Base-by-base conservation (phyloP, 352 stramenopile species). In the Phytophthora sp. region DNA sequence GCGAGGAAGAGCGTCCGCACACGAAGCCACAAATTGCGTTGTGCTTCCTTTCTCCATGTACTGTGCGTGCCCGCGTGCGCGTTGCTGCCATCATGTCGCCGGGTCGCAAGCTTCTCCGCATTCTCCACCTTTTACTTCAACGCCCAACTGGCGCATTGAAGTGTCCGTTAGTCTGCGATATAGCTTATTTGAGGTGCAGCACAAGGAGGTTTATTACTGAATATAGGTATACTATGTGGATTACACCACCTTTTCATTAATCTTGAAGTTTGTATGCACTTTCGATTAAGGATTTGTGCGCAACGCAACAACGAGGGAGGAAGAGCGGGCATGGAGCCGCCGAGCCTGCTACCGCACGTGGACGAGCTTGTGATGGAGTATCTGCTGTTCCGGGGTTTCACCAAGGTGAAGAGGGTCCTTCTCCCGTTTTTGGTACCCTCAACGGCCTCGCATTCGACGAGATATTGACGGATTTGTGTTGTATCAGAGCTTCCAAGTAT, bases 291-390 rank as follows among this genome's bases (percentile, higher is more conserved):
- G 47, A 66, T 46, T 58, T 35, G 63, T n/a, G 45, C 15, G 26
- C 57, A 76, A 75, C 61, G 35, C 44, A 38, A 67, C 36, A 46
- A 71, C 57, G 26, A 55, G 18, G 30, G 30, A 69, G 36, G 30
- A 54, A 64, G 29, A 47, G 39, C 20, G 45, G 67, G 30, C 7
- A 77, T 80, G 69, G 54, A 77, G 51, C 56, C 78, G 30, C 68
- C 73, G 47, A 78, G 67, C 45, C 66, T 91, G 23, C 69, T 94
- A 45, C 80, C 86, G 63, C 84, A 90, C 66, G 84, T 94, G 52
- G 86, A 93, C 57, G 86, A 94, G 72, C 76, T 94, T 29, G 73
- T 94, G 59, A 89, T 94, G 78, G 86, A 94, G 73, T 94, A 94
- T 64, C 67, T 94, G 47, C 82, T 94, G 57, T 94, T 94, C 73